Base-by-base conservation (phyloP, 257 asterid genomes). In the Ballota nigra region DNA sequence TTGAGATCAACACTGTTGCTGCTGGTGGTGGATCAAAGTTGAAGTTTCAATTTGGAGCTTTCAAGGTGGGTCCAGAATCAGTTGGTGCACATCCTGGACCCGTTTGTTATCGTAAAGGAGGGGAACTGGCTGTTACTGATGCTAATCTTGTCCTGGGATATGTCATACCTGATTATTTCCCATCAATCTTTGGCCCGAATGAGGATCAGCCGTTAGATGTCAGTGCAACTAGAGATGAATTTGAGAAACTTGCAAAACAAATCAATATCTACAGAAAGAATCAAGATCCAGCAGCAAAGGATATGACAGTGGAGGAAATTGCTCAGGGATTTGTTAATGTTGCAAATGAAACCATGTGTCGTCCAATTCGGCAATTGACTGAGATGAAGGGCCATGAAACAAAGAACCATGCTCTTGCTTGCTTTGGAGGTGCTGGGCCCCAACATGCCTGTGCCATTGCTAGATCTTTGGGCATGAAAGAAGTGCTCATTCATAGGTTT, bases 51-150 rank as follows among this genome's bases (percentile, higher is more conserved):
- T 86, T 89, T 49, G 99, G 99, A 72, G 89, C 97, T 86, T 94
- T 91, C 85, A 80, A 89, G 79, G 97, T 91, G 38, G 99, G 98
- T 62, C 98, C 98, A 8, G 98, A 94, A 75, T 94, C 98, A 10
- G 98, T 94, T 18, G 96, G 96, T 66, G 97, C 99, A 29, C 97
- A 94, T 77, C 99, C 99, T 1, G 98, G 98, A 6, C 99, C 97
- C 1, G 97, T 91, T 77, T 94, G 99, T 81, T 94, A 94, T 52
- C 80, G 97, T 38, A 94, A 94, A 80, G 97, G 97, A 65, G 99
- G 98, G 51, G 96, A 94, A 49, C 73, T 94, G 72, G 82, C 99
- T 29, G 96, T 94, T 24, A 94, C 99, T 1, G 97, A 94, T 81
- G 99, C 97, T 38, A 94, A 94, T 79, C 97, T 92, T 78, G 65